Base-by-base conservation (phyloP, 2,329 filamentous ascomycete genomes). In the Apiospora pterosperma region DNA sequence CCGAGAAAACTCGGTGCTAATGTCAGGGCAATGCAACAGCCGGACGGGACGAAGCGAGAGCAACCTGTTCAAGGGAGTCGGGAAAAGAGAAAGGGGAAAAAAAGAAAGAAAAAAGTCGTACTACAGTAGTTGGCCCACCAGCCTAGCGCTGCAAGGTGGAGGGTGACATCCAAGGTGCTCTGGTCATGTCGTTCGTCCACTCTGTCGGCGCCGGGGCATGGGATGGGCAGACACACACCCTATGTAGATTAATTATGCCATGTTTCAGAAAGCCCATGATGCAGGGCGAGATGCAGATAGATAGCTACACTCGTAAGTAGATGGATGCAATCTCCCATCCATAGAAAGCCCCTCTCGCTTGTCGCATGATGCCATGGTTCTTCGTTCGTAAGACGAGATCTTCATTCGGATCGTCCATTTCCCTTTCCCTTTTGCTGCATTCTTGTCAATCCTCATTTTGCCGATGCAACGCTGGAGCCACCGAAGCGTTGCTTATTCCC, bases 361-460 rank as follows among this genome's bases (percentile, higher is more conserved):
- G n/a, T n/a, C n/a, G 39, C n/a, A 21, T 42, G 12, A 42, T 42
- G 8, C 39, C 39, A 23, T 42, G 19, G n/a, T n/a, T n/a, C n/a
- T n/a, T n/a, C n/a, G n/a, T n/a, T n/a, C n/a, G 23, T 10, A 52
- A 7, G 12, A 52, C 28, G 48, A 55, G 48, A 55, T 55, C 25
- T 34, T 55, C 48, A 28, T 55, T 11, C 19, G 28, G 48, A 34
- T 55, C 48, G 19, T 7, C 48, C 25, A 4, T n/a, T 34, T n/a
- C 16, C 19, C 34, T 55, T 34, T 28, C 6, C 48, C n/a, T 19
- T 25, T n/a, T 34, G 7, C 25, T n/a, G 23, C 12, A 6, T 55
- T 55, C 48, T 34, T 55, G 48, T 28, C 8, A 55, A 55, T 55
- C 48, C 34, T 60, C 58, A 60, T 60, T 39, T 60, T 60, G 34